Evolutionary conservation across 768 basidiomycete genomes (phyloP).

Genomic region (Collybia nuda): DNA sequence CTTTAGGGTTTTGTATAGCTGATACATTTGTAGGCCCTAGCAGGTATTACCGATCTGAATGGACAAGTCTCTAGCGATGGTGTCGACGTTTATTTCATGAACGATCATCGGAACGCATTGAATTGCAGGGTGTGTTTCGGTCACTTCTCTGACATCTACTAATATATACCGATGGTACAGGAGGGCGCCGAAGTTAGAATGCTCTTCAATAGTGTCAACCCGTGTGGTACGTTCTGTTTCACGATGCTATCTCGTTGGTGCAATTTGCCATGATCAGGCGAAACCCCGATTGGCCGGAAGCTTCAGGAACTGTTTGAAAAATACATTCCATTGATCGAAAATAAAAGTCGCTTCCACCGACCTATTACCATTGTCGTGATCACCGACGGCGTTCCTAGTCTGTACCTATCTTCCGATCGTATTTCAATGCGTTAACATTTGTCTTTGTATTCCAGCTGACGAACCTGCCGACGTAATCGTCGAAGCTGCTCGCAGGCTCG

Average conservation of each 20-base stretch:
- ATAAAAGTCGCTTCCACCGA: constrained; percentile 8
- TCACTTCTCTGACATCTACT: background rate
- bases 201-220: constrained; percentile 12
- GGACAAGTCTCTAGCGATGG: constrained; percentile 5
- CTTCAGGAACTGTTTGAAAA: constrained; percentile 12
- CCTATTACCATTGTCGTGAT: constrained; percentile 2
- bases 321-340: constrained; percentile 16
- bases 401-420: background rate
- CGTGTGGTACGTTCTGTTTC: constrained; percentile 7
- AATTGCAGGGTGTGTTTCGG: background rate
- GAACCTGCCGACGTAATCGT: constrained; percentile 1
- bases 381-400: constrained; percentile 5
- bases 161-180: constrained; percentile 1
- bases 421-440: background rate
- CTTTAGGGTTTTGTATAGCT: background rate
- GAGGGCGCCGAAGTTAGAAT: constrained; percentile 6
- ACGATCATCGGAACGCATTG: background rate
- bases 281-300: constrained; percentile 14
- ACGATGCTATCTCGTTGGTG: too few species aligned
- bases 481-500: constrained; percentile 1
- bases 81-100: constrained; percentile 1
- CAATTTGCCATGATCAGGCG: constrained; percentile 4
- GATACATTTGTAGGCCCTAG: background rate
- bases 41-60: constrained; percentile 12
- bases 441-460: background rate